Conservation (phyloP, 129 eudicot genomes). For the Logfia minima region DNA sequence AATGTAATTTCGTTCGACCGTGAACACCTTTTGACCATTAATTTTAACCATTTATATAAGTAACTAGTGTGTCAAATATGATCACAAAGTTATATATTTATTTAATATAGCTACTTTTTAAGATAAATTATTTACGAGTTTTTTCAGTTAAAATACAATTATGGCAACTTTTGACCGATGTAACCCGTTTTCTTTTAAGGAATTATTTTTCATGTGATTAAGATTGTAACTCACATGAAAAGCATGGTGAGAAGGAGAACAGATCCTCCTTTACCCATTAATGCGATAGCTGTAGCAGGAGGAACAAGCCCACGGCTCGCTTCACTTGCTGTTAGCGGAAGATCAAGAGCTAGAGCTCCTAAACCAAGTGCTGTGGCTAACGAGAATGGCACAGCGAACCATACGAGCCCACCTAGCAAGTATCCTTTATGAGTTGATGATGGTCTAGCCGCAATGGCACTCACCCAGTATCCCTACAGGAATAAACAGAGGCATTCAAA, state of each 20-base stretch:
- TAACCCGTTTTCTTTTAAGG: not conserved
- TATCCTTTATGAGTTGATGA: slow-evolving; percentile 98
- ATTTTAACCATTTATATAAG: not conserved
- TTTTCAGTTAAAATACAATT: not conserved
- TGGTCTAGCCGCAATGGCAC: slow-evolving; percentile 98
- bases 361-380: slow-evolving; percentile 89
- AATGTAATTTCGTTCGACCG: not conserved
- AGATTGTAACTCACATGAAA: slow-evolving; percentile 64
- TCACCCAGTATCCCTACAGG: slow-evolving; percentile 93
- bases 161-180: not conserved
- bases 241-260: slow-evolving; percentile 96
- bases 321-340: slow-evolving; percentile 85
- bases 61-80: not conserved
- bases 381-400: slow-evolving; percentile 98
- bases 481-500: not conserved
- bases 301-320: slow-evolving; percentile 95
- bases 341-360: slow-evolving; percentile 92
- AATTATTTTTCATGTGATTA: not conserved
- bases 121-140: too few relatives aligned
- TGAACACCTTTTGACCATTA: not conserved
- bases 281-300: slow-evolving; percentile 92
- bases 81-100: not conserved
- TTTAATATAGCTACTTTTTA: too few relatives aligned
- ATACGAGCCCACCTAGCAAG: slow-evolving; percentile 86
- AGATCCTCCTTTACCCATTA: slow-evolving; percentile 97